Conservation (phyloP, 176 grass and related monocot genomes). For the Oryza meyeriana region DNA sequence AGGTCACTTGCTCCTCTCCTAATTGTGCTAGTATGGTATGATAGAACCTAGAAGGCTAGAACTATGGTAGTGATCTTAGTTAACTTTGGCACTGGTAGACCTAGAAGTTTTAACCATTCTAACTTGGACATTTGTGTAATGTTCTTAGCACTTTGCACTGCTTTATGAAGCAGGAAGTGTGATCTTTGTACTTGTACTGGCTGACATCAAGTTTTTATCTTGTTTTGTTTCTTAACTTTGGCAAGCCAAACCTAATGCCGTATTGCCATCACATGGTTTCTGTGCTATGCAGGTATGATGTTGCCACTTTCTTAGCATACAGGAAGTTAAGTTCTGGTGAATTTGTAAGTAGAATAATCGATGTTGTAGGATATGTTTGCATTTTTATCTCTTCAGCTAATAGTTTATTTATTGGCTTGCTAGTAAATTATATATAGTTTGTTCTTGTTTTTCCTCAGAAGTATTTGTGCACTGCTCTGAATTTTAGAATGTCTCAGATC, state of each 20-base stretch:
- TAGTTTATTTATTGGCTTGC: background rate
- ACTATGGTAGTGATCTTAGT: background rate
- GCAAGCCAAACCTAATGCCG: constrained; percentile 21
- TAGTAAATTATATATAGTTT: background rate
- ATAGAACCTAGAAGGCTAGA: background rate
- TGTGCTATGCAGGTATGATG: constrained; percentile 73
- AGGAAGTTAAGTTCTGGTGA: constrained; percentile 62
- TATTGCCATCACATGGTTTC: constrained; percentile 24
- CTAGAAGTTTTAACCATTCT: constrained; percentile 20
- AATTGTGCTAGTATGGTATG: background rate
- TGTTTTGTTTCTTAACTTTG: constrained; percentile 19
- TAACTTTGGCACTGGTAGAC: background rate
- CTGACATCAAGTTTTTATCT: constrained; percentile 15
- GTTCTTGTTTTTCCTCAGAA: background rate
- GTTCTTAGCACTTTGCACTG: background rate
- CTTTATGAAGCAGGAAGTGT: constrained; percentile 6
- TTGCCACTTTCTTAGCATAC: constrained; percentile 68
- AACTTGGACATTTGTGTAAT: background rate
- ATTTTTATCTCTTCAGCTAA: background rate
- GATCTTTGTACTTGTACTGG: background rate
- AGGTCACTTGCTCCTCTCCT: constrained; percentile 7
- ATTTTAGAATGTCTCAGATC: constrained; percentile 13
- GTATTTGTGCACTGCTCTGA: background rate
- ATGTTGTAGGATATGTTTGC: background rate
- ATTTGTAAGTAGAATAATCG: constrained; percentile 56